phyloP scores from a whole-genome alignment of 352 stramenopile genomes.

The Stephanocyclus meneghinianus region DNA sequence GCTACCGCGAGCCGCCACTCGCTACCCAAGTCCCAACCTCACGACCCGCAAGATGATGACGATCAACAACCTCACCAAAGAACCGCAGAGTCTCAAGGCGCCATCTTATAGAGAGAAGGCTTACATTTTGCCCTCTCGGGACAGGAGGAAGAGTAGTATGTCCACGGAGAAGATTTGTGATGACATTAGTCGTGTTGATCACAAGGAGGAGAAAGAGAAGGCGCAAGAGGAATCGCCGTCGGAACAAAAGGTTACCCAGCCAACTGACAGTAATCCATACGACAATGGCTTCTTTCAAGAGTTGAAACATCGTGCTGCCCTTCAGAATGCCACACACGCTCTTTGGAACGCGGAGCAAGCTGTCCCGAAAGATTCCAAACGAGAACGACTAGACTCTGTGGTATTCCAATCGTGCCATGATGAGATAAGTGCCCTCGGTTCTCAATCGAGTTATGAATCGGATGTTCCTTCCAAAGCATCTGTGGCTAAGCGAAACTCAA shows the following conservation, averaged over 20 bases:
- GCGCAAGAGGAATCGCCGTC: background rate
- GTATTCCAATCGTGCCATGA: background rate
- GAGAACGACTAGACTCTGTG: background rate
- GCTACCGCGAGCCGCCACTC: background rate
- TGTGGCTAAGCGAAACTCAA: background rate
- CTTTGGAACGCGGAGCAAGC: background rate
- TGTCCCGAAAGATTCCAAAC: background rate
- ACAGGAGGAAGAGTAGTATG: too few species aligned
- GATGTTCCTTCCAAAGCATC: background rate
- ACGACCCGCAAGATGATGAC: background rate
- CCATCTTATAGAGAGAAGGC: background rate
- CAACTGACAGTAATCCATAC: too few species aligned
- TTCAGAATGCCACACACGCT: background rate
- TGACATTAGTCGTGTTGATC: background rate
- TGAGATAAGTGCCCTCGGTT: background rate
- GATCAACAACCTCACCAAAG: conserved; percentile 6
- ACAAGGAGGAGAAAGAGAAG: background rate
- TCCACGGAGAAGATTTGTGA: background rate
- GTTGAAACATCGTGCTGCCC: background rate
- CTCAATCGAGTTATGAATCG: conserved; percentile 2
- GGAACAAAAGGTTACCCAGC: too few species aligned
- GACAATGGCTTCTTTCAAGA: conserved; percentile 4
- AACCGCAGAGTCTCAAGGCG: background rate
- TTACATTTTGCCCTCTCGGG: background rate
- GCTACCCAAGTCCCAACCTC: background rate